Conservation (phyloP, 495 filamentous ascomycete genomes). For the Parachaetomium inaequale region DNA sequence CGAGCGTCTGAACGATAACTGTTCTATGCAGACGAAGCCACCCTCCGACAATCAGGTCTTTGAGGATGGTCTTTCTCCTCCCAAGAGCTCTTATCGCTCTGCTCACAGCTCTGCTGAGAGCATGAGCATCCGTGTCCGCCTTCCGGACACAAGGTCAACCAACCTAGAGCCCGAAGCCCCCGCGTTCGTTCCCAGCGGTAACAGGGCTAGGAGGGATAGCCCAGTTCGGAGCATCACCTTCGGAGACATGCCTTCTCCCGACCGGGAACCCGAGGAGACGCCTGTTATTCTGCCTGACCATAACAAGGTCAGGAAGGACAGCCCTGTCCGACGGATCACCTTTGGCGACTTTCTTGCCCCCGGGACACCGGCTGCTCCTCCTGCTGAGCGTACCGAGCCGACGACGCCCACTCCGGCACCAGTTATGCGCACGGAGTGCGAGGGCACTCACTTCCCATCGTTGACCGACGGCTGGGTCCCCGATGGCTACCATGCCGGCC, state of each 20-base stretch:
- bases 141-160: not conserved
- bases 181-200: not conserved
- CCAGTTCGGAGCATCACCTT: not conserved
- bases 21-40: conserved; percentile 4
- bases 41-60: conserved; percentile 5
- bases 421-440: not conserved
- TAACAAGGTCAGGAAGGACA: not conserved
- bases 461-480: not conserved
- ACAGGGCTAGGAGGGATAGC: not conserved
- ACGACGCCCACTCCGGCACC: not conserved
- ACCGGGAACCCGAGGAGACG: not conserved
- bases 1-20: not conserved
- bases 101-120: not conserved
- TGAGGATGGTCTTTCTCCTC: not conserved
- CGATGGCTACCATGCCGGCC: not conserved
- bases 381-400: not conserved
- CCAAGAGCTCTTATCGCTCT: not conserved
- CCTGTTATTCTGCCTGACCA: not conserved
- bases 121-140: not conserved
- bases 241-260: not conserved
- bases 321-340: not conserved
- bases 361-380: not conserved
- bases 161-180: not conserved
- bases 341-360: not conserved
- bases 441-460: not conserved